Evolutionary conservation across 306 rosid genomes (phyloP).

Genomic region (Corylus avellana): DNA sequence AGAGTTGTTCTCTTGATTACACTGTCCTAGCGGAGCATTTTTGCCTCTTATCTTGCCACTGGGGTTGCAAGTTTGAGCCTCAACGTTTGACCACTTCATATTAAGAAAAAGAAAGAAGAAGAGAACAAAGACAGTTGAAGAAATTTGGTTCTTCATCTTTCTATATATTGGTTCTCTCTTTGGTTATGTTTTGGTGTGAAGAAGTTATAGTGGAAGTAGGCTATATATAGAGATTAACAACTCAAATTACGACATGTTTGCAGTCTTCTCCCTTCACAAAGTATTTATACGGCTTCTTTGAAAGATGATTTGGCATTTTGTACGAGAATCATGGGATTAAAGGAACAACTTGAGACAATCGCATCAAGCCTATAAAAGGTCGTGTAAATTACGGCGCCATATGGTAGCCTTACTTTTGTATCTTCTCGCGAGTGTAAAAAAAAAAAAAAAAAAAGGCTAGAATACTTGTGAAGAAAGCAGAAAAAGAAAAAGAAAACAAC

Average conservation of each 20-base stretch:
- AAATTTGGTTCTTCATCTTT: not conserved
- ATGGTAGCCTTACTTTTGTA: too few species aligned
- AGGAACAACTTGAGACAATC: too few species aligned
- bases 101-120: not conserved
- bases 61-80: slow-evolving; percentile 31
- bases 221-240: not conserved
- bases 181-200: not conserved
- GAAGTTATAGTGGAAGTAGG: not conserved
- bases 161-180: not conserved
- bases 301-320: not conserved
- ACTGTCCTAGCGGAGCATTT: slow-evolving; percentile 32
- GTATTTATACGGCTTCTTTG: not conserved
- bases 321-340: not conserved
- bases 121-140: not conserved
- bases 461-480: too few species aligned
- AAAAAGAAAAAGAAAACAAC: too few species aligned
- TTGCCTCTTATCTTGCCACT: slow-evolving; percentile 28
- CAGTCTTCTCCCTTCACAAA: not conserved
- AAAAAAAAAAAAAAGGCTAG: too few species aligned
- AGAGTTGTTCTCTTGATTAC: slow-evolving; percentile 40
- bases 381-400: too few species aligned
- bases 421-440: too few species aligned
- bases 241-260: not conserved
- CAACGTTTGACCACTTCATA: not conserved
- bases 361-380: too few species aligned